Conservation (phyloP, 1,284 basidiomycete genomes). For the Malassezia sp. region DNA sequence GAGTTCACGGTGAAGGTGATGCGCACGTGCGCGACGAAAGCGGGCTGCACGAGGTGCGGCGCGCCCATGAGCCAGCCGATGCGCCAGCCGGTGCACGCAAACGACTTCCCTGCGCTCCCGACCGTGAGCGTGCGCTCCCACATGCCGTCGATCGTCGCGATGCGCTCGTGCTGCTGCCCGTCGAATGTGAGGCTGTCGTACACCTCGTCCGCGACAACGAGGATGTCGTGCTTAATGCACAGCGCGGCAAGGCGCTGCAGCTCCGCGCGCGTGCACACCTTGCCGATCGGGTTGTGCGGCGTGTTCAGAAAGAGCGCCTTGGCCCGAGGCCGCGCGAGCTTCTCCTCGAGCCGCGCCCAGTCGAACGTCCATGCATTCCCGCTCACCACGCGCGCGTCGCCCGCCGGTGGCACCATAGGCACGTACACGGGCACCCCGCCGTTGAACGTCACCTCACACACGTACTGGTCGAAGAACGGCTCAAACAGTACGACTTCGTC, state of each 20-base stretch:
- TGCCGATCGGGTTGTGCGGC: slow-evolving; percentile 65
- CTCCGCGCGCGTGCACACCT: slow-evolving; percentile 77
- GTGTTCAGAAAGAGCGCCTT: slow-evolving; percentile 54
- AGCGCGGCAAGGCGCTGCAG: slow-evolving; percentile 71
- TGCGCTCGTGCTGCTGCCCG: slow-evolving; percentile 72
- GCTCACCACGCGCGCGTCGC: background rate
- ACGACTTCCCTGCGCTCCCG: slow-evolving; percentile 68
- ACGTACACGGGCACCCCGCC: slow-evolving; percentile 82
- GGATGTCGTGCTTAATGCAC: slow-evolving; percentile 79
- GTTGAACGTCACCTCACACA: slow-evolving; percentile 48
- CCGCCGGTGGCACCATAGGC: slow-evolving; percentile 70
- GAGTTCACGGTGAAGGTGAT: slow-evolving; percentile 93
- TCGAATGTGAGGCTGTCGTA: slow-evolving; percentile 92
- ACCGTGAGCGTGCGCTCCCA: slow-evolving; percentile 86
- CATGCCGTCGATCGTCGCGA: slow-evolving; percentile 69
- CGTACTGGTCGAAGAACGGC: slow-evolving; percentile 88
- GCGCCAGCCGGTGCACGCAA: slow-evolving; percentile 95
- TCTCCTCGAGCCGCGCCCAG: slow-evolving; percentile 55
- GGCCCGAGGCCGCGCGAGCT: slow-evolving; percentile 85
- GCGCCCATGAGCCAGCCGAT: slow-evolving; percentile 92
- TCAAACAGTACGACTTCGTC: slow-evolving; percentile 99
- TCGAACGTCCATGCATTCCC: slow-evolving; percentile 51
- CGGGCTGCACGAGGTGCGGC: slow-evolving; percentile 66
- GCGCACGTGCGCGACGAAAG: slow-evolving; percentile 77
- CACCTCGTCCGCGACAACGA: slow-evolving; percentile 83